These are phyloP conservation scores for Phytophthora europaea DNA, from an alignment of 352 stramenopile genomes.

Conservation along the genomic window DNA sequence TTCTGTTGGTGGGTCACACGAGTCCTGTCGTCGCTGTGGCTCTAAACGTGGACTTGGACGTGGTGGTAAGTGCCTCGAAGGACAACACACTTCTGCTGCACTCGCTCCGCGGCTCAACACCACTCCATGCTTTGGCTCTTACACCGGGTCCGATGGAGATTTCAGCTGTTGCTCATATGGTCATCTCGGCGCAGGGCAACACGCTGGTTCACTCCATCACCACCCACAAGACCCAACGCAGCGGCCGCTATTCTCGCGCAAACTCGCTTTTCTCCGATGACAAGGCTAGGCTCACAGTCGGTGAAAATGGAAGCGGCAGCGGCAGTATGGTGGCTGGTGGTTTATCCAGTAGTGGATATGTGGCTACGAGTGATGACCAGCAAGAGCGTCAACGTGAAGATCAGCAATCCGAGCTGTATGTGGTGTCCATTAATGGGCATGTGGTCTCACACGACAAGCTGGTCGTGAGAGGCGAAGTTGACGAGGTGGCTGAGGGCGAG, in stretches of 20 bases:
- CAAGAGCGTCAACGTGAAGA: conserved; percentile 37
- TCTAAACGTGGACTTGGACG: conserved; percentile 85
- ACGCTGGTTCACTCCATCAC: conserved; percentile 81
- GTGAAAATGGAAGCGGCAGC: conserved; percentile 38
- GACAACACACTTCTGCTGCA: conserved; percentile 83
- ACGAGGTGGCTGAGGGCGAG: conserved; percentile 23
- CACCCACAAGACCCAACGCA: conserved; percentile 42
- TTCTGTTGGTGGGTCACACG: conserved; percentile 81
- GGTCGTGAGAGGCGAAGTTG: conserved; percentile 40
- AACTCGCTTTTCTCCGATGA: conserved; percentile 61
- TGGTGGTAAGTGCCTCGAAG: conserved; percentile 84
- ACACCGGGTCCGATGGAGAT: conserved; percentile 51
- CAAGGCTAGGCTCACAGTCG: conserved; percentile 47
- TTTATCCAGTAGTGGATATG: conserved; percentile 49
- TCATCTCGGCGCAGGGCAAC: conserved; percentile 78
- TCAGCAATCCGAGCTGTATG: conserved; percentile 78
- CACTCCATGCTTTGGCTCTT: conserved; percentile 80
- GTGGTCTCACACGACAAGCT: conserved; percentile 77
- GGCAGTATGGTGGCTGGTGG: conserved; percentile 49
- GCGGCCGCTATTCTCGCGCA: conserved; percentile 44
- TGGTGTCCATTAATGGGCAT: conserved; percentile 87
- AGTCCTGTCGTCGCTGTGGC: conserved; percentile 82
- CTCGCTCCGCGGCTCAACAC: conserved; percentile 76
- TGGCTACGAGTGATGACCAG: conserved; percentile 33
- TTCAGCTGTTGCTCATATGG: conserved; percentile 74